A percentile compares a stretch with the other conserved stretches of the same genome.
phyloP scores from a whole-genome alignment of 1,284 basidiomycete genomes.

The Ganoderma meredithae region DNA sequence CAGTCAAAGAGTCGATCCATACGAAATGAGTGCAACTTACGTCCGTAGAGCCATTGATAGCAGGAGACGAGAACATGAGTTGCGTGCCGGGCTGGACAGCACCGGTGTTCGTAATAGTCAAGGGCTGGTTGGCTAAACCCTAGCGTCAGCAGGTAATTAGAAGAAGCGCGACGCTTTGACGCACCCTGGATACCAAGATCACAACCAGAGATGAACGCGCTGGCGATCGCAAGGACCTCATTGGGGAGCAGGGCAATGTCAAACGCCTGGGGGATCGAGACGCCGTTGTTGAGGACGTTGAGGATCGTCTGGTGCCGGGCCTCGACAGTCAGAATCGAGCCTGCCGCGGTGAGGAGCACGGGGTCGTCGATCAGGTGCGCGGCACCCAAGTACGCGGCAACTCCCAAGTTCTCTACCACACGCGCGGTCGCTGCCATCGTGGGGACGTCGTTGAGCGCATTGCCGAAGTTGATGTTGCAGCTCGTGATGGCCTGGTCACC shows the following conservation, averaged over 20 bases:
- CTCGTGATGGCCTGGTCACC: conserved; percentile 60
- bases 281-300: conserved; percentile 71
- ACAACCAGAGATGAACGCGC: conserved; percentile 77
- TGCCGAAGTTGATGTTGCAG: conserved; percentile 77
- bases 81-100: conserved; percentile 60
- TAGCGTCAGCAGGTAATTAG: conserved; percentile 2
- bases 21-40: conserved; percentile 41
- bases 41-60: conserved; percentile 57
- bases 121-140: conserved; percentile 61
- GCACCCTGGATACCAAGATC: conserved; percentile 66
- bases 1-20: not conserved
- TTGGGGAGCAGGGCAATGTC: conserved; percentile 73
- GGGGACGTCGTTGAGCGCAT: conserved; percentile 68
- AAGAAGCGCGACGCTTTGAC: conserved; percentile 27
- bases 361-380: conserved; percentile 71
- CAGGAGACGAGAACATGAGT: conserved; percentile 66
- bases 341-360: conserved; percentile 72
- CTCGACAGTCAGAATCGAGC: conserved; percentile 82
- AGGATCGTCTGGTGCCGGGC: conserved; percentile 83
- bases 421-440: conserved; percentile 82
- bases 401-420: conserved; percentile 82
- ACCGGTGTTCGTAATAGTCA: conserved; percentile 71
- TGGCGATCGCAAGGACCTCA: conserved; percentile 79
- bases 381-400: conserved; percentile 82
- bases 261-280: conserved; percentile 71